Evolutionary conservation across 768 basidiomycete species (phyloP), one percentile per base, ranked within the genome.

Genomic region (Paxillus rubicundulus): DNA sequence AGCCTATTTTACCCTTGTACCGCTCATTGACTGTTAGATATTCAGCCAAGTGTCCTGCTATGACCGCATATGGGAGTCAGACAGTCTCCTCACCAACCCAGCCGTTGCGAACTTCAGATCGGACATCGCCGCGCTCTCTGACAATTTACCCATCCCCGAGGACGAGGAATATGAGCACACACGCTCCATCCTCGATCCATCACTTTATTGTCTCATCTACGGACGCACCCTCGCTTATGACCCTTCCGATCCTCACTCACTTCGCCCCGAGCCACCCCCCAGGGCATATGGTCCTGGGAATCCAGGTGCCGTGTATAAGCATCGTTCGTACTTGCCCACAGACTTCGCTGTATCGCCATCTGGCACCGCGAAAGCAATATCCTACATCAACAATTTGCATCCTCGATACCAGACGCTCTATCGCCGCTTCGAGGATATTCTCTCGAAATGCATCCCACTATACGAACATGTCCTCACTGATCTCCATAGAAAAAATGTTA

Each of bases 331-430:
- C 36, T 67, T 82, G n/a, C 80, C 80, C 14, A 71, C 79, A 6
- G 70, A 75, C 32, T 70, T 78, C 17, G 62, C 54, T 37, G 61
- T 80, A 12, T 71, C 74, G 10, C 40, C 61, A 6, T 47, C 66
- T 10, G 67, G 69, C 13, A 47, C 48, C 4, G 62, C 63, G 2
- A 64, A 63, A 51, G 73, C 78, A 47, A 54, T 67, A 9, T 77
- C 78, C 3, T 82, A 82, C 62, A 81, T 83, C 69, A 82, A 81
- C 61, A 79, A 80, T 52, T 62, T 83, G 18, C 63, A 80, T 52
- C 76, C 74, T 6, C 55, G 60, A 4, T 56, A 72, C 49, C 40
- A 37, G 14, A 24, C 54, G 16, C 61, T 74, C 12, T 76, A 77
- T 57, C 16, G 39, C 21, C 63, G 61, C 14, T 60, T 79, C 8